phyloP scores from a whole-genome alignment of 164 flowering plant species.

The Kingdonia uniflora region DNA sequence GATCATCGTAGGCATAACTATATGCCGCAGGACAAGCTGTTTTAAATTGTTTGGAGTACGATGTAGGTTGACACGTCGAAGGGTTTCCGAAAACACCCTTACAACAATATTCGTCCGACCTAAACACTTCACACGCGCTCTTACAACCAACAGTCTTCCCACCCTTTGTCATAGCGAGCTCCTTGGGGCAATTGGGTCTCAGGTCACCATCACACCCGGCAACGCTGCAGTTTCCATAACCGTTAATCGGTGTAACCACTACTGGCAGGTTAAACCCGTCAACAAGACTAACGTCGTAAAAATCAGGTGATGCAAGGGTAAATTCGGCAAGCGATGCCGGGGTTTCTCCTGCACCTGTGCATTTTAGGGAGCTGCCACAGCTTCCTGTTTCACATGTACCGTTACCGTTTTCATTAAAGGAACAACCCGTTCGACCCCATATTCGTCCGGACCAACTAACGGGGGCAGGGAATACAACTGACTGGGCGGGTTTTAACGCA shows the following conservation, averaged over 20 bases:
- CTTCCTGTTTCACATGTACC: slow-evolving; percentile 70
- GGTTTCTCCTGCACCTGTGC: slow-evolving; percentile 54
- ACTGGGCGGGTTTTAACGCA: slow-evolving; percentile 42
- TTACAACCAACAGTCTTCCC: slow-evolving; percentile 53
- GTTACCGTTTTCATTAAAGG: slow-evolving; percentile 50
- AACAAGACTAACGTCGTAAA: slow-evolving; percentile 90
- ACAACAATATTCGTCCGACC: slow-evolving; percentile 82
- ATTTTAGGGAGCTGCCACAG: slow-evolving; percentile 60
- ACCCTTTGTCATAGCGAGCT: slow-evolving; percentile 40
- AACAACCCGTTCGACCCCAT: slow-evolving; percentile 95
- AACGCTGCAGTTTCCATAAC: slow-evolving; percentile 58
- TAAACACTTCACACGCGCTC: slow-evolving; percentile 86
- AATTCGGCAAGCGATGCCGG: slow-evolving; percentile 91
- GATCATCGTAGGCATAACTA: slow-evolving; percentile 93
- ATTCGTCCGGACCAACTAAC: slow-evolving; percentile 80
- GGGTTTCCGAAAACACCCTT: slow-evolving; percentile 56
- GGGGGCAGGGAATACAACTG: slow-evolving; percentile 54
- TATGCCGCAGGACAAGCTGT: slow-evolving; percentile 72
- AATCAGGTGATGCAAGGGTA: slow-evolving; percentile 53
- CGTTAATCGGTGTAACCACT: slow-evolving; percentile 44
- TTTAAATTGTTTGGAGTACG: slow-evolving; percentile 71
- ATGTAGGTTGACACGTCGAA: slow-evolving; percentile 46
- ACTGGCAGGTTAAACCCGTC: slow-evolving; percentile 85
- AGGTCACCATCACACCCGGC: slow-evolving; percentile 75
- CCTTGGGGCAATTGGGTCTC: slow-evolving; percentile 51